Evolutionary conservation across 2,329 filamentous ascomycete genomes (phyloP), one percentile per base, ranked within the genome.

Genomic region (Diaporthe ampelina): DNA sequence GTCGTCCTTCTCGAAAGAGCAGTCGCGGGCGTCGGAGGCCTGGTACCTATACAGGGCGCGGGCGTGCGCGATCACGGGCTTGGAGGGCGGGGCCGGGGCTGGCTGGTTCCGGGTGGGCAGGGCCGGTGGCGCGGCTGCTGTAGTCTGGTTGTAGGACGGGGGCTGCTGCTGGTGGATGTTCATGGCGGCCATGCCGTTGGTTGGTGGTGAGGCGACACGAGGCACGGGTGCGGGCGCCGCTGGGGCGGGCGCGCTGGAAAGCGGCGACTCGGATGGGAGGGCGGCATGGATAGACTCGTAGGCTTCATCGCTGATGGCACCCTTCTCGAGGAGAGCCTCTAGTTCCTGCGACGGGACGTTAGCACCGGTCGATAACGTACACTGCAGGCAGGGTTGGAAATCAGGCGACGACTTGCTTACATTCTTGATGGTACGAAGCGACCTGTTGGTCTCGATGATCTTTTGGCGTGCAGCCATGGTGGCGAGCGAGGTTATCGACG

Each of bases 391-490:
- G 15, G 19, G 43, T 9, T 11, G 10, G 24, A 24, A 4, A 52
- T 26, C 21, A n/a, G 21, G 32, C 91, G 79, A 26, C n/a, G 17
- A 26, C 35, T 56, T 87, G 35, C 57, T 63, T 87, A 95, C 95
- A 81, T 93, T 95, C 86, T 95, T 95, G 86, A 98, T 95, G 80
- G 91, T 93, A 77, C 95, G 93, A 81, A 97, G 91, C 81, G 94
- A 95, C 85, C 95, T 91, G 87, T 96, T 97, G 85, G 93, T 91
- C 89, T 91, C 89, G 77, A 91, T 91, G 80, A 90, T 88, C 77
- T 86, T 86, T 80, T 91, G 89, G 78, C 89, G 89, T 78, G 90
- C 88, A 26, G 75, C 73, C 75, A 77, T 76, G 24, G 74, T 80
- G 63, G 29, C 29, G 29, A 7, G 61, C 32, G 45, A 5, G 29